Base-by-base conservation (phyloP, 1,284 basidiomycete species). In the Wolfiporia cocos region DNA sequence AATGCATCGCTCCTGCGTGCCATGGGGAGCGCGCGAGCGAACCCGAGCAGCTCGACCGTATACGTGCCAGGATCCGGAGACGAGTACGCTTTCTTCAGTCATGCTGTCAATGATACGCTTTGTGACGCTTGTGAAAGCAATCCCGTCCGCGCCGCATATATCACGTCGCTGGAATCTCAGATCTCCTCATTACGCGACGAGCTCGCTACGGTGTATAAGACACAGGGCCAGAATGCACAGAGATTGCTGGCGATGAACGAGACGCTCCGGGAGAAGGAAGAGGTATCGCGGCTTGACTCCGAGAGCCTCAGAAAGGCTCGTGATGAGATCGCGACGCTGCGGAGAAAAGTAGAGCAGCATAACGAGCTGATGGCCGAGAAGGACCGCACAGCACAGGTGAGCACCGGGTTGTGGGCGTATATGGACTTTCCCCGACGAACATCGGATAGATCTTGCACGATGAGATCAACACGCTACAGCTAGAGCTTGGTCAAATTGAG, bases 161-260 rank as follows among this genome's bases (percentile, higher is more conserved):
- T 94, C 54, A 70, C 83, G 1, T 95, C 94, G 12, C 80, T 98
- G 39, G 93, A 98, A 63, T 83, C 86, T 2, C 93, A 98, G 61
- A 89, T 98, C 59, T 88, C 90, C 2, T 81, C 87, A 5, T 71
- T 95, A 35, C 81, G 92, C 20, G 86, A 91, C 54, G 95, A 98
- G 62, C 72, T 98, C 32, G 87, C 92, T 2, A 87, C 85, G 5
- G 81, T 96, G 2, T 99, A 99, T 74, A 95, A 96, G 64, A 91
- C 92, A 0, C 94, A 98, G 59, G 89, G 90, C 1, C 92, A 95
- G 65, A 96, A 96, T 62, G 91, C 93, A 1, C 94, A 97, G 61
- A 76, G 91, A 30, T 73, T 95, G 11, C 73, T 99, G 12, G 76
- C 87, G 5, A 90, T 98, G 83, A 95, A 91, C 49, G 95, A 99